Evolutionary conservation across 805 yeast genomes (phyloP), one percentile per base, ranked within the genome.

Genomic region (Cyberlindnera maritima): DNA sequence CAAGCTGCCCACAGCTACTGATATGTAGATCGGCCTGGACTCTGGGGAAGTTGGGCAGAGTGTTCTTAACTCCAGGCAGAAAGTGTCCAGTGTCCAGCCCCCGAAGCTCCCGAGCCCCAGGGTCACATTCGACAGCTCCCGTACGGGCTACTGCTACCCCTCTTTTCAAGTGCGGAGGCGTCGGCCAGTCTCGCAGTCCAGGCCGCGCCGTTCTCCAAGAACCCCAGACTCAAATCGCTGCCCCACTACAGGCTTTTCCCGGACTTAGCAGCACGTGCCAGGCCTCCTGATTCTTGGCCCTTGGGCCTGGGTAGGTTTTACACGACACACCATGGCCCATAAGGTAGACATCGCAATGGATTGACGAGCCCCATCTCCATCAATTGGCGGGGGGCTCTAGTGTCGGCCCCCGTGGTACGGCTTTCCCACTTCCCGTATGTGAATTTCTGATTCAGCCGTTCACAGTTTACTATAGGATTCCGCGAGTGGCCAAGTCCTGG

Each of bases 401-500:
- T 4, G 28, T 36, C 39, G 39, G 39, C 18, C 28, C 39, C 39
- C 39, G 39, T 36, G 17, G 39, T 10, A 23, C 39, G 39, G 39
- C 39, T 36, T 13, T 6, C 17, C 7, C 39, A 19, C 21, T 6
- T 11, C 14, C 39, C n/a, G 25, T 13, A 19, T 19, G 35, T 12
- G 14, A 32, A 36, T 19, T 36, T 21, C 29, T 28, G 39, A 36
- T 36, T 36, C 39, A 36, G 39, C 39, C 39, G 39, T 21, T 36
- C n/a, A n/a, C n/a, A n/a, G n/a, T n/a, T n/a, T n/a, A n/a, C 39
- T 36, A 10, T 36, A 36, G 28, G 39, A 36, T 17, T 36, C 37
- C 37, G 37, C 37, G 35, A n/a, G 25, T 21, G 25, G 25, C 25
- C 25, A 21, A 5, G 25, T 9, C 9, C 25, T 21, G 25, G 9